A percentile compares a stretch with the other conserved stretches of the same genome.
Evolutionary conservation across 441 rosid genomes (phyloP).

Genomic region (Macaranga tanarius): DNA sequence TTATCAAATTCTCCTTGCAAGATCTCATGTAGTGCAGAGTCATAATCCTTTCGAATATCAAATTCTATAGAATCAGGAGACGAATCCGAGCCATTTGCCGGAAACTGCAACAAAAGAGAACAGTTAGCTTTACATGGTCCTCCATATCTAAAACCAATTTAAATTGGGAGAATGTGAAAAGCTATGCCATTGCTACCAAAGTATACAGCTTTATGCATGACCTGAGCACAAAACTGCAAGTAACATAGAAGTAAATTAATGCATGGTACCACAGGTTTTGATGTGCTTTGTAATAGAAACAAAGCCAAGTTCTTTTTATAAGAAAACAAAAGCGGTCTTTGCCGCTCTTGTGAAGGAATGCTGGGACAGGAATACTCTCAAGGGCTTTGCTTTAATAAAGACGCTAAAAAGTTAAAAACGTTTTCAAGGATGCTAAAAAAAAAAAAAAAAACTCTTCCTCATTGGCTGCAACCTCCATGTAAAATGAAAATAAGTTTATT

Average conservation of each 20-base stretch:
- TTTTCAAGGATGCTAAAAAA: background rate
- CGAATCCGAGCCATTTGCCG: conserved; percentile 59
- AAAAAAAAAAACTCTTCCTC: background rate
- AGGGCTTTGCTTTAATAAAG: too few species aligned
- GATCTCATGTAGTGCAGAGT: conserved; percentile 54
- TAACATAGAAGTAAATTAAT: background rate
- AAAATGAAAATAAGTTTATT: background rate
- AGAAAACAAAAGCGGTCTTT: background rate
- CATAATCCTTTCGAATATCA: conserved; percentile 63
- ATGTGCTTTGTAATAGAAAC: background rate
- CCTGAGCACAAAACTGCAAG: conserved; percentile 11
- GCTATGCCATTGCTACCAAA: conserved; percentile 5
- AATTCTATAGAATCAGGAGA: conserved; percentile 56
- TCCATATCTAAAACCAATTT: conserved; percentile 9
- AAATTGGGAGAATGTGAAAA: background rate
- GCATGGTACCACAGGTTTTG: background rate
- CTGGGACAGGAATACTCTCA: background rate
- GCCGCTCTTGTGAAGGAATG: background rate
- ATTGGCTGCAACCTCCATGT: background rate
- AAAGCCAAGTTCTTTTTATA: background rate
- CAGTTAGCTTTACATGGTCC: conserved; percentile 16
- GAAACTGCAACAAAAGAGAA: conserved; percentile 68
- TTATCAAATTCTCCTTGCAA: conserved; percentile 61
- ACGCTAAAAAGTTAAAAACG: too few species aligned
- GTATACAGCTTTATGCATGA: conserved; percentile 17